Evolutionary conservation across 208 protist genomes (phyloP), one percentile per base, ranked within the genome.

Genomic region (Wallacemonas sp.): DNA sequence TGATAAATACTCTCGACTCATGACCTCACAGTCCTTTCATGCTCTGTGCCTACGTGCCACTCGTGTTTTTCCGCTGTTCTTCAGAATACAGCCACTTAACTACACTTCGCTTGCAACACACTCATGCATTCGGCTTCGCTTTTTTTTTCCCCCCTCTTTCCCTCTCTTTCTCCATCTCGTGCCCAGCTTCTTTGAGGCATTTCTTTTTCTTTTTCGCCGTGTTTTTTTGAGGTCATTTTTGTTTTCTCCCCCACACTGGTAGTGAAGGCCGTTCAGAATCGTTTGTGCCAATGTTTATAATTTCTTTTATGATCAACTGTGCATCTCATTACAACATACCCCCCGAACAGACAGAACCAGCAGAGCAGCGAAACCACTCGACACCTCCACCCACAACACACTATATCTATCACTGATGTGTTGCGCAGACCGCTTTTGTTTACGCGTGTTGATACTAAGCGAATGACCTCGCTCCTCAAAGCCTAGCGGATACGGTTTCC

Each of bases 141-240:
- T 73, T 67, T 67, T 48, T 65, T 73, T 67, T 45, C 42, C 7
- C 42, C 44, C 8, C 39, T 72, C 25, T 52, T 52, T 28, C n/a
- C 10, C 25, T 20, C 25, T 52, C n/a, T 20, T 23, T 41, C 14
- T 41, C 36, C 36, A 16, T 41, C 14, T 7, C 14, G 10, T 14
- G 36, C 14, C 31, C 52, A 36, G 3, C 52, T 69, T 41, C 14
- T 41, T 41, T 7, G 14, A 41, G 14, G 36, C 44, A 49, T 49
- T 49, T 55, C 33, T 38, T 8, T 26, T 52, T 31, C 46, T 45
- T 65, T 20, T 54, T 72, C 50, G 16, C 22, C 38, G n/a, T 50
- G 36, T 41, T 14, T 41, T 41, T 16, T 20, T 49, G 46, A 65
- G 50, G 1, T 42, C 25, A 39, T 48, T 25, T 44, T 29, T 42